Conservation (phyloP, 805 yeast genomes). For the Kluyveromyces dobzhanskii region DNA sequence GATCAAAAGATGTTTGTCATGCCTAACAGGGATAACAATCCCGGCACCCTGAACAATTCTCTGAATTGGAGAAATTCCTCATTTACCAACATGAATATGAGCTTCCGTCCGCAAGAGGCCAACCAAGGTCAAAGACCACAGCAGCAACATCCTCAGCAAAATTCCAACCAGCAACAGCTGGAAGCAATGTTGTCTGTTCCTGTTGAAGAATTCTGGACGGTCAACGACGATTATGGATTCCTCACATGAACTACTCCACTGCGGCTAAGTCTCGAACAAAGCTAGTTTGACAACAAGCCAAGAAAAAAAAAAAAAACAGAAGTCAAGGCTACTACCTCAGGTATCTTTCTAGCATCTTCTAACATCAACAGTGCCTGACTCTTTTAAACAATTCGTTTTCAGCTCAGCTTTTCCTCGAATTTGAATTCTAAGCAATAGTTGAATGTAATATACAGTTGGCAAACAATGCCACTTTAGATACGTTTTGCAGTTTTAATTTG, state of each 20-base stretch:
- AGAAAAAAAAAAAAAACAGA: too few species aligned
- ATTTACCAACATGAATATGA: slow-evolving; percentile 5
- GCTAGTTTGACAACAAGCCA: too few species aligned
- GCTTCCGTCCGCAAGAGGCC: neutral
- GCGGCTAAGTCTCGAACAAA: too few species aligned
- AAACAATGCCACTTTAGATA: too few species aligned
- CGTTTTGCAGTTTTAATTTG: too few species aligned
- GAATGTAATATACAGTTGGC: too few species aligned
- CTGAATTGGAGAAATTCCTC: slow-evolving; percentile 3
- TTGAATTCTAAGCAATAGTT: too few species aligned
- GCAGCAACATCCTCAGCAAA: slow-evolving; percentile 3
- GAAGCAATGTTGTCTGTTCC: slow-evolving; percentile 16
- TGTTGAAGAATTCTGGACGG: slow-evolving; percentile 41
- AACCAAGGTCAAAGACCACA: slow-evolving; percentile 2
- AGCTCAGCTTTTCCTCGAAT: too few species aligned
- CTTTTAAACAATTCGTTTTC: too few species aligned
- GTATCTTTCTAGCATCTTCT: too few species aligned
- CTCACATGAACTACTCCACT: slow-evolving; percentile 33
- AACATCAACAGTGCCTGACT: too few species aligned
- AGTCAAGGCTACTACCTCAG: too few species aligned
- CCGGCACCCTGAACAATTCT: slow-evolving; percentile 2
- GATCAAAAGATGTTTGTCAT: slow-evolving; percentile 1
- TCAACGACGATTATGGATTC: slow-evolving; percentile 42
- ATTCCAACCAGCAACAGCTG: slow-evolving; percentile 4
- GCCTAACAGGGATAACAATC: slow-evolving; percentile 4